Percentiles rank a stretch among this genome's conserved stretches.
phyloP scores from a whole-genome alignment of 768 basidiomycete species.

The Austroboletus eburneus region DNA sequence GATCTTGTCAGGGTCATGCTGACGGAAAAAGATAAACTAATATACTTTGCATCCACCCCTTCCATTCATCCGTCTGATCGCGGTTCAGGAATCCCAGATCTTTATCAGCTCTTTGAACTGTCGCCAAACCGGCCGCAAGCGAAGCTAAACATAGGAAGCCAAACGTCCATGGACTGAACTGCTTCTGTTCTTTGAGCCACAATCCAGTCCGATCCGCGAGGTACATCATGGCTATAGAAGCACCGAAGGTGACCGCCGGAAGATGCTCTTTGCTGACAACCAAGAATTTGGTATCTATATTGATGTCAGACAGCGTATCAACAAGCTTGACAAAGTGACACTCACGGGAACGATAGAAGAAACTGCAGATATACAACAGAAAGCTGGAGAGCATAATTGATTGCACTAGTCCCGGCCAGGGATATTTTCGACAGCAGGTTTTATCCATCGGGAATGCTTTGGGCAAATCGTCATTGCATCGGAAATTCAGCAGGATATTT shows the following conservation, averaged over 20 bases:
- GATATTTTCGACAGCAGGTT: conserved; percentile 80
- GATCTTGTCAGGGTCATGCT: conserved; percentile 1
- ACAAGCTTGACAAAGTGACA: neutral
- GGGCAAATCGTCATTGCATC: conserved; percentile 70
- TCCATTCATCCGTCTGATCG: conserved; percentile 96
- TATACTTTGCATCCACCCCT: conserved; percentile 97
- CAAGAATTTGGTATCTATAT: conserved; percentile 18
- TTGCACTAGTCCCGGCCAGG: conserved; percentile 57
- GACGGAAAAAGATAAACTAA: conserved; percentile 1
- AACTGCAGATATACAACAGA: conserved; percentile 49
- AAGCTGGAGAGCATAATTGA: conserved; percentile 45
- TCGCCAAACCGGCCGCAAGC: conserved; percentile 56
- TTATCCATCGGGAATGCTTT: conserved; percentile 64
- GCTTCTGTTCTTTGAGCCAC: conserved; percentile 89
- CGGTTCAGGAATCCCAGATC: conserved; percentile 87
- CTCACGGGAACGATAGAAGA: conserved; percentile 36
- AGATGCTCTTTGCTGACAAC: conserved; percentile 13
- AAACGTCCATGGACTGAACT: conserved; percentile 70
- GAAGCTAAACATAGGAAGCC: conserved; percentile 49
- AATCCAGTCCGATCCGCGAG: conserved; percentile 80
- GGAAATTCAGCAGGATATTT: conserved; percentile 71
- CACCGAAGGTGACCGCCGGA: conserved; percentile 59
- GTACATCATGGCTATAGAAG: conserved; percentile 65
- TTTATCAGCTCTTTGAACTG: conserved; percentile 67
- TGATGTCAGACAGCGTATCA: conserved; percentile 14